Evolutionary conservation across 2,329 filamentous ascomycete genomes (phyloP).

Genomic region (Orbilia brochopaga): DNA sequence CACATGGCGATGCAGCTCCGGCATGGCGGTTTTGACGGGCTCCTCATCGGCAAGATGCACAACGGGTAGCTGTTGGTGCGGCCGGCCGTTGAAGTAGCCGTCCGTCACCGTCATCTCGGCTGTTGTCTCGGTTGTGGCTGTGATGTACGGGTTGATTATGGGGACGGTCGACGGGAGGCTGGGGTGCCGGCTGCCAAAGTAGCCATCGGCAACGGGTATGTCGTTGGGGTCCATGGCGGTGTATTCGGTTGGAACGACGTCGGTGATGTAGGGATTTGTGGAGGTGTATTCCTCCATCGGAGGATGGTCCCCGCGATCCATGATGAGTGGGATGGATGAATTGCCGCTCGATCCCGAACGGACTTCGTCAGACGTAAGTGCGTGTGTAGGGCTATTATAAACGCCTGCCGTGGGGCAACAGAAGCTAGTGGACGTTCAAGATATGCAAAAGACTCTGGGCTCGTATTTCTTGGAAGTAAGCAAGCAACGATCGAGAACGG

Average conservation of each 20-base stretch:
- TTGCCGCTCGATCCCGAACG: conserved; percentile 8
- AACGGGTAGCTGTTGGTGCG: conserved; percentile 41
- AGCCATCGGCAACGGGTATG: conserved; percentile 40
- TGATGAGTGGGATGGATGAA: conserved; percentile 5
- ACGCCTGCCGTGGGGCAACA: neutral
- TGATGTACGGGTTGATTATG: conserved; percentile 42
- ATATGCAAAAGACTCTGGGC: neutral
- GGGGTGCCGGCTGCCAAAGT: conserved; percentile 32
- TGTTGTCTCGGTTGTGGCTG: conserved; percentile 43
- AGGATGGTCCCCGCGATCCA: conserved; percentile 41
- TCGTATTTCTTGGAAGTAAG: neutral
- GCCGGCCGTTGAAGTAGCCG: conserved; percentile 49
- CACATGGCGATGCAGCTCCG: conserved; percentile 14
- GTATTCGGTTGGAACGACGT: conserved; percentile 2
- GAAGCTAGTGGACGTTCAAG: neutral
- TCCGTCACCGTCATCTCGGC: conserved; percentile 44
- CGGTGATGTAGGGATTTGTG: conserved; percentile 46
- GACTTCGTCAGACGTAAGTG: neutral
- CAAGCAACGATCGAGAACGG: neutral
- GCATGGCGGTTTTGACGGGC: conserved; percentile 47
- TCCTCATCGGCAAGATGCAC: conserved; percentile 42
- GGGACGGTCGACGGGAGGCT: conserved; percentile 5
- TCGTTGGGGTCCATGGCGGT: conserved; percentile 30
- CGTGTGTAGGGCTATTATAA: neutral
- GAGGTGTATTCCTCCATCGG: conserved; percentile 44